Conservation (phyloP, 306 rosid genomes). For the Acacia acuminata region DNA sequence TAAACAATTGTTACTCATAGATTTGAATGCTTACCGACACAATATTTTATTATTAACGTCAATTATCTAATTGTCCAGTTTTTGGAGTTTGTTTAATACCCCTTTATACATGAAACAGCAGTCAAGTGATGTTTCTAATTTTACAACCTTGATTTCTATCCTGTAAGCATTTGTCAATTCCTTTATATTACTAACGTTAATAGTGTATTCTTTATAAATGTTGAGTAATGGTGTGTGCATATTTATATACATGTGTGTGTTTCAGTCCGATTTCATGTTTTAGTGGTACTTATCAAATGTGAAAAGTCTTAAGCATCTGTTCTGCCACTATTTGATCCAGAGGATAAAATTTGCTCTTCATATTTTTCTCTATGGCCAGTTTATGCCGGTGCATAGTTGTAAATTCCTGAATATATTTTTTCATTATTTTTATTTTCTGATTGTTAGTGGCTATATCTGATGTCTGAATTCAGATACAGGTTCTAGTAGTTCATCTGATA, state of each 20-base stretch:
- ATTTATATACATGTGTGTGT: background rate
- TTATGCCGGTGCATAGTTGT: conserved; percentile 24
- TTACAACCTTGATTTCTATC: background rate
- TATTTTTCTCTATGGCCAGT: background rate
- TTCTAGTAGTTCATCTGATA: conserved; percentile 64
- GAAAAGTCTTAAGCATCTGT: background rate
- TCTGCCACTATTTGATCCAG: background rate
- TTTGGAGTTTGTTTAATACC: background rate
- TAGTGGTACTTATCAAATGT: background rate
- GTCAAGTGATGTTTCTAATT: background rate
- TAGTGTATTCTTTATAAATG: background rate
- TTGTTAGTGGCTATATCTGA: conserved; percentile 25
- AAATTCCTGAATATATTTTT: conserved; percentile 16
- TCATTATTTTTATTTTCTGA: conserved; percentile 3
- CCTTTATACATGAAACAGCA: background rate
- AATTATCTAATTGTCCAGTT: background rate
- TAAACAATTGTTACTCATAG: background rate
- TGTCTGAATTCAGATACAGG: conserved; percentile 51
- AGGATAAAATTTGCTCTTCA: background rate
- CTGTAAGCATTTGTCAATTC: background rate
- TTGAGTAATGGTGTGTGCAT: background rate
- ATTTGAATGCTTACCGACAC: background rate
- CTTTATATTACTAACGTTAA: background rate
- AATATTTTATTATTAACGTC: background rate
- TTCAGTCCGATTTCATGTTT: background rate